phyloP scores from a whole-genome alignment of 2,329 filamentous ascomycete species.

The Pleochaeta shiraiana region DNA sequence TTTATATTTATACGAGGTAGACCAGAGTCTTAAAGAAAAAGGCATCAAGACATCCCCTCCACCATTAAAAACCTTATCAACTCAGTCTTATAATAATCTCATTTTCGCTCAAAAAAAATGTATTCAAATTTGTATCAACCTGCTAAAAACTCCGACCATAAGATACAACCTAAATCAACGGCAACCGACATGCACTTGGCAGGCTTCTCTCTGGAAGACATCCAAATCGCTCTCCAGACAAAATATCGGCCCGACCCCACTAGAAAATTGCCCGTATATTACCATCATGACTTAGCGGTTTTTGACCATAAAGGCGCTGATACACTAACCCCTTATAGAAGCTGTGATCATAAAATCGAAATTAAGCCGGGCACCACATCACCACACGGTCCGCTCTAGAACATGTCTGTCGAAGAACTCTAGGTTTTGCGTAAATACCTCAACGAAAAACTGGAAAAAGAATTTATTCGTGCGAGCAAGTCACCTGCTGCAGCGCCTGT shows the following conservation, averaged over 20 bases:
- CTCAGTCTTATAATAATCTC: background rate
- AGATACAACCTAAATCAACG: background rate
- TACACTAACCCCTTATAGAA: background rate
- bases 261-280: background rate
- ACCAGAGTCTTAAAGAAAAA: background rate
- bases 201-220: slow-evolving; percentile 1
- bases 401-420: slow-evolving; percentile 1
- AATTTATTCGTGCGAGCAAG: background rate
- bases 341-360: slow-evolving; percentile 1
- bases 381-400: background rate
- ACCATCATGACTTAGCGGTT: background rate
- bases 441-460: background rate
- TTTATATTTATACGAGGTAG: background rate
- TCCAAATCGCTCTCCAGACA: background rate
- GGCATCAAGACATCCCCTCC: background rate
- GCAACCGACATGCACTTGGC: background rate
- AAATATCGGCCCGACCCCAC: background rate
- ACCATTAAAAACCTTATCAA: background rate
- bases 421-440: background rate
- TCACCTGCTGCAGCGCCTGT: background rate
- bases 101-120: background rate
- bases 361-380: background rate
- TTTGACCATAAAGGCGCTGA: background rate
- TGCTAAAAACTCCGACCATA: background rate
- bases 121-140: background rate